Percentiles rank a stretch among this genome's conserved stretches.
Conservation (phyloP, 1,284 basidiomycete genomes). For the Sparassis latifolia region DNA sequence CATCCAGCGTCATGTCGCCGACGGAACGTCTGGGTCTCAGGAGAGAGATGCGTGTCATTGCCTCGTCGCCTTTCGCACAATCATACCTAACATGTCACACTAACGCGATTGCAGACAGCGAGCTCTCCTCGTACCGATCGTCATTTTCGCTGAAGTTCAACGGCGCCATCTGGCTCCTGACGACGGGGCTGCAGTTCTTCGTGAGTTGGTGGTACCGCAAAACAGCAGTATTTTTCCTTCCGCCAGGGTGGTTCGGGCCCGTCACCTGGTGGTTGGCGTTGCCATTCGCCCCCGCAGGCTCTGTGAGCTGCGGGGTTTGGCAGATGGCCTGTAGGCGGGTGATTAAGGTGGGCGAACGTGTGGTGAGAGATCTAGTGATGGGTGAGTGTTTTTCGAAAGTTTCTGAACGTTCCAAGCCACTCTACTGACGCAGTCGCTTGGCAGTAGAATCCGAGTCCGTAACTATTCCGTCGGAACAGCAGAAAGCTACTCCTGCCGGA, state of each 20-base stretch:
- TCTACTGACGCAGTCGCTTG: too few species aligned
- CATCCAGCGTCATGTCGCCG: neutral
- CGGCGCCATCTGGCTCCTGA: slow-evolving; percentile 69
- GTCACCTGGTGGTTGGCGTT: slow-evolving; percentile 77
- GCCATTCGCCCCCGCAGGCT: slow-evolving; percentile 81
- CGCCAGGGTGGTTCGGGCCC: slow-evolving; percentile 82
- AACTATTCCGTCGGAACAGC: slow-evolving; percentile 6
- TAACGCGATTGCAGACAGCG: slow-evolving; percentile 46
- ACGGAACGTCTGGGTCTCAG: too few species aligned
- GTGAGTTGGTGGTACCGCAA: slow-evolving; percentile 88
- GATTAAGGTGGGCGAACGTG: slow-evolving; percentile 61
- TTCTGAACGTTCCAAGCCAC: too few species aligned
- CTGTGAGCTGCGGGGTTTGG: slow-evolving; percentile 87
- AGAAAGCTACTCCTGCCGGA: slow-evolving; percentile 1
- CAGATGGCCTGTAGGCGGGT: slow-evolving; percentile 84
- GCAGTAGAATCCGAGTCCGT: too few species aligned
- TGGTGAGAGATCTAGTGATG: slow-evolving; percentile 49
- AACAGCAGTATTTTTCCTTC: slow-evolving; percentile 87
- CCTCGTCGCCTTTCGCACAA: neutral
- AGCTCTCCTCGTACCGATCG: slow-evolving; percentile 58
- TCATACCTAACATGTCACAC: neutral
- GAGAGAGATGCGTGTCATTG: too few species aligned
- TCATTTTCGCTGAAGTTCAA: slow-evolving; percentile 75
- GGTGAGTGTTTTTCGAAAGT: slow-evolving; percentile 7
- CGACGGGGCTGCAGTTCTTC: slow-evolving; percentile 77